Base-by-base conservation (phyloP, 2,329 filamentous ascomycete species). In the Venturia carpophila region DNA sequence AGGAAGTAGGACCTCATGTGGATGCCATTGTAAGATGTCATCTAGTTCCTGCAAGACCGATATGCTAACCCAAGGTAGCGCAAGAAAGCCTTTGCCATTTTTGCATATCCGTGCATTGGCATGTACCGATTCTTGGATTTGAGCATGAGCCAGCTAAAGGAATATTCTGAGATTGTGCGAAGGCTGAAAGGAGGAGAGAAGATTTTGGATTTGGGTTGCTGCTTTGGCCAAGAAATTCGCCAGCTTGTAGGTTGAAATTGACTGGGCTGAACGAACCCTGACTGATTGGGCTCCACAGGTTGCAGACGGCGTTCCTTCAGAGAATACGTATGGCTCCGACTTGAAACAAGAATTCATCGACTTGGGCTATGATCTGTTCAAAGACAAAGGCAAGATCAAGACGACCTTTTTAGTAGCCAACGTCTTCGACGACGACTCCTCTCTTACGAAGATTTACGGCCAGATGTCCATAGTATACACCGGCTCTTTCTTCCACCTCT, bases 381-480 rank as follows among this genome's bases (percentile, higher is more conserved):
- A 62, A 7, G 73, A 75, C 64, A 45, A 62, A 10, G 70, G 75
- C n/a, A 76, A 65, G 42, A 73, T 85, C 5, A 75, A 75, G 42
- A 74, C 84, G 5, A 74, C 75, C 1, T 84, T 86, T 67, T 73
- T 86, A 39, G 70, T 77, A 3, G 83, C 81, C 24, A 80, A 85
- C 67, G 73, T 84, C 66, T 71, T 83, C 55, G 71, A 72, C 13
- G 39, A 68, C 9, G 63, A 70, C 13, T 75, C 74, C 1, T 60
- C 69, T 9, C 68, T 76, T 6, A 66, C 65, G 3, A 63, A 70
- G 0, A 62, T 77, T 7, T 68, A 70, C 2, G 71, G 70, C 17
- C 41, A 73, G 15, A 65, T 79, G 6, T 73, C 78, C 47, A 74
- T 79, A 21, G 66, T 79, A n/a, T 76, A 76, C 58, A 69, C 75